Percentiles rank a stretch among this genome's conserved stretches.
Conservation (phyloP, 108 stramenopile species). For the Nitzschia putrida region DNA sequence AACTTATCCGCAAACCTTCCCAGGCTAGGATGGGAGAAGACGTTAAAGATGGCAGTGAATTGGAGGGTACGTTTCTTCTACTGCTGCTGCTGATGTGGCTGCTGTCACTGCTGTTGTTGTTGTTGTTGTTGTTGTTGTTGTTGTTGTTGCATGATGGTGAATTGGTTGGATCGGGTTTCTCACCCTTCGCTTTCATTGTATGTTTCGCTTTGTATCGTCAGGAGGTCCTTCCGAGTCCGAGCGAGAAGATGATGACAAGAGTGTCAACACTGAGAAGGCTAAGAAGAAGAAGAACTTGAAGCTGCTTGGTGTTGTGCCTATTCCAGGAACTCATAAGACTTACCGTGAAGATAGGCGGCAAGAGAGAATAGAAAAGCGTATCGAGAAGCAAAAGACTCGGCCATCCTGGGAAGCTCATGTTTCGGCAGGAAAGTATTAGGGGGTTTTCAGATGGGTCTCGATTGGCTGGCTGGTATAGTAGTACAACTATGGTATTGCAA, state of each 20-base stretch:
- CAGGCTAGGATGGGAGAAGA: slow-evolving; percentile 2
- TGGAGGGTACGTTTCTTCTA: slow-evolving; percentile 9
- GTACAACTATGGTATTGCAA: too few species aligned
- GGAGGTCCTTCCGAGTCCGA: slow-evolving; percentile 5
- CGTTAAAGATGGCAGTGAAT: neutral
- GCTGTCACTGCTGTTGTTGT: neutral
- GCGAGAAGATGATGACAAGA: slow-evolving; percentile 11
- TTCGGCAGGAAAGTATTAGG: slow-evolving; percentile 24
- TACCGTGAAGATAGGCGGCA: slow-evolving; percentile 34
- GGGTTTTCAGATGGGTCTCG: neutral
- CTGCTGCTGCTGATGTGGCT: too few species aligned
- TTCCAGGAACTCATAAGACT: slow-evolving; percentile 37
- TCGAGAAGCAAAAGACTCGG: slow-evolving; percentile 21
- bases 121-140: neutral
- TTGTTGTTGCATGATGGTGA: too few species aligned
- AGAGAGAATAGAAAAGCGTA: slow-evolving; percentile 31
- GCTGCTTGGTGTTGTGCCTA: slow-evolving; percentile 39
- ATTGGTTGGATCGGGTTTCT: too few species aligned
- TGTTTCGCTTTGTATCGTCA: too few species aligned
- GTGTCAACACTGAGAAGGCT: neutral
- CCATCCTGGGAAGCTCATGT: slow-evolving; percentile 36
- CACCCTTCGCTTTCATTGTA: slow-evolving; percentile 1
- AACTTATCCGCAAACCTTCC: slow-evolving; percentile 4
- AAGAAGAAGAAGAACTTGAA: slow-evolving; percentile 39
- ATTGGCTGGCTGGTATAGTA: too few species aligned